Evolutionary conservation across 83 land plant species (phyloP), one percentile per base, ranked within the genome.

Genomic region (Thuja plicata): DNA sequence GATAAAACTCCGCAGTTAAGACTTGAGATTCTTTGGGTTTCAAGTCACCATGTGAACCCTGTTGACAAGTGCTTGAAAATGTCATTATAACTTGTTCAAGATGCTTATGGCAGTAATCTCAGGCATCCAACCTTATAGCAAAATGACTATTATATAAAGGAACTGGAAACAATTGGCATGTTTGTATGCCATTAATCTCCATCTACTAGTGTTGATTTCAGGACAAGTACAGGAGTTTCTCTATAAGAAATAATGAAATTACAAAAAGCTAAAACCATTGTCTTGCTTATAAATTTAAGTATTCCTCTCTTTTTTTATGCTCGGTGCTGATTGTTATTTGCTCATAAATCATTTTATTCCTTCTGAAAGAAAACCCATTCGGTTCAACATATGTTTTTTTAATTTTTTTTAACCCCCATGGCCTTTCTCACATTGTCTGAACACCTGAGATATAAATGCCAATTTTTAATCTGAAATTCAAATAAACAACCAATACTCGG

Each of bases 1-100:
- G 88, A 89, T 84, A 95, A 82, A 97, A 95, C 88, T 97, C 99
- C 40, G 99, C 99, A 45, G 92, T 91, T 66, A 97, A 81, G 73
- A 97, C 91, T 88, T 93, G 94, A 32, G 91, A 79, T 90, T 97
- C 97, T 88, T 91, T 91, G 55, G 80, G 70, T 38, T 91, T 90
- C 57, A 97, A 90, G 91, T 97, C 99, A 76, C 98, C 98, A 90
- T 95, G 94, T 70, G 88, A 87, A 71, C 97, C 99, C 97, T 96
- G 93, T 30, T 71, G 41, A 88, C 43, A 86, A 54, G 71, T 86
- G 45, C 54, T 8, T n/a, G 19, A 48, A 82, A 83, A 83, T 45
- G 85, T 83, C 52, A 83, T 54, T 46, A 83, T 55, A 83, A 46
- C 55, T 83, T 7, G 85, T 83, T 83, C 85, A 27, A 43, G 32